These are phyloP conservation scores for Barnettozyma californica DNA, from an alignment of 805 yeast genomes.

Conservation along the genomic window DNA sequence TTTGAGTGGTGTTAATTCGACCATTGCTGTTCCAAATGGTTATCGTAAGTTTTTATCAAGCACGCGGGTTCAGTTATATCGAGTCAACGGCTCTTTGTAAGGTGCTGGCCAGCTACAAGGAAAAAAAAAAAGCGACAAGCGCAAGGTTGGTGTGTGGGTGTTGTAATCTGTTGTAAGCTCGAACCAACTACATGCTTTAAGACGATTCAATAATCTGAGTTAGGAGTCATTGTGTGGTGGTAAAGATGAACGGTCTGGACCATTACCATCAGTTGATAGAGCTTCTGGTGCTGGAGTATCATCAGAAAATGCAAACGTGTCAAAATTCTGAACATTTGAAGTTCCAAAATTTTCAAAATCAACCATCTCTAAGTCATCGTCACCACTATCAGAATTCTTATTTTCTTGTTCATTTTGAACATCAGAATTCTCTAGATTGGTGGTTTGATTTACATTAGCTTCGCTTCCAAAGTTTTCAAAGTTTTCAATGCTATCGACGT, in stretches of 20 bases:
- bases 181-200: too few species aligned
- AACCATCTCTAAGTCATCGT: conserved; percentile 1
- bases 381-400: not conserved
- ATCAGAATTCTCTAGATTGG: conserved; percentile 13
- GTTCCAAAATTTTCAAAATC: conserved; percentile 1
- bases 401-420: conserved; percentile 14
- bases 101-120: not conserved
- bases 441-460: conserved; percentile 22
- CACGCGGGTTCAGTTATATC: too few species aligned
- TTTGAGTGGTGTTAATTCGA: conserved; percentile 18
- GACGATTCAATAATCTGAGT: too few species aligned
- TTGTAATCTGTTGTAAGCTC: too few species aligned
- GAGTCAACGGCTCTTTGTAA: not conserved
- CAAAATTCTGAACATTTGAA: not conserved
- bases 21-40: conserved; percentile 10
- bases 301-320: not conserved
- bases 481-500: conserved; percentile 10
- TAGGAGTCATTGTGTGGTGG: not conserved
- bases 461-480: conserved; percentile 26
- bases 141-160: not conserved
- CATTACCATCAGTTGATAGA: not conserved
- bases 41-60: not conserved
- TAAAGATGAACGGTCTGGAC: not conserved
- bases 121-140: not conserved
- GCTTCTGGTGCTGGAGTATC: not conserved